Evolutionary conservation across 441 rosid species (phyloP).

Genomic region (Cnidoscolus chayamansa): DNA sequence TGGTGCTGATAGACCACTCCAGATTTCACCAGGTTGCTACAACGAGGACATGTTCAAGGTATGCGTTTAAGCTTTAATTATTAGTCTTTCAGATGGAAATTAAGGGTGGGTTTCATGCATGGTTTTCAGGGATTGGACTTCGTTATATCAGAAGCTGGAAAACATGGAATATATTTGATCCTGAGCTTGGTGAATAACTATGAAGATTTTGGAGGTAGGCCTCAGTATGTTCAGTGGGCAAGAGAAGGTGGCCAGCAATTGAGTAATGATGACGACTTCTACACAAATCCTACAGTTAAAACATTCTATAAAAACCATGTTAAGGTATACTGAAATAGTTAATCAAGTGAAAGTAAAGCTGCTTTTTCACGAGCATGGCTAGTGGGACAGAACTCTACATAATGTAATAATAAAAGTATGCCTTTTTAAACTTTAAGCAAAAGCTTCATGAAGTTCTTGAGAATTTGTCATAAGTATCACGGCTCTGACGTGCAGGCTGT

Average conservation of each 20-base stretch:
- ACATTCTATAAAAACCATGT: conserved; percentile 60
- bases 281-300: conserved; percentile 45
- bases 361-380: not conserved
- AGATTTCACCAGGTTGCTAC: conserved; percentile 60
- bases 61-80: not conserved
- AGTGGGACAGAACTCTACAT: not conserved
- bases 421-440: not conserved
- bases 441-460: not conserved
- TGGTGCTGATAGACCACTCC: conserved; percentile 46
- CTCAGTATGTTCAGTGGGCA: conserved; percentile 63
- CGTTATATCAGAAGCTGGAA: conserved; percentile 58
- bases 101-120: no score
- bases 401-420: not conserved
- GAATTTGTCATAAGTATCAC: not conserved
- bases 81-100: no score
- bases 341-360: no score
- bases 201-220: conserved; percentile 54
- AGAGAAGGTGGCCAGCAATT: conserved; percentile 48
- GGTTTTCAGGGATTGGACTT: conserved; percentile 58
- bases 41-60: conserved; percentile 57
- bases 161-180: conserved; percentile 48
- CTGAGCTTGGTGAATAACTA: conserved; percentile 57
- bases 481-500: conserved; percentile 37
- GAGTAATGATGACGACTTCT: conserved; percentile 54
- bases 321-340: conserved; percentile 30